These are phyloP conservation scores for Suhomyces ambrosiae DNA, from an alignment of 1,139 yeast species.

Conservation along the genomic window DNA sequence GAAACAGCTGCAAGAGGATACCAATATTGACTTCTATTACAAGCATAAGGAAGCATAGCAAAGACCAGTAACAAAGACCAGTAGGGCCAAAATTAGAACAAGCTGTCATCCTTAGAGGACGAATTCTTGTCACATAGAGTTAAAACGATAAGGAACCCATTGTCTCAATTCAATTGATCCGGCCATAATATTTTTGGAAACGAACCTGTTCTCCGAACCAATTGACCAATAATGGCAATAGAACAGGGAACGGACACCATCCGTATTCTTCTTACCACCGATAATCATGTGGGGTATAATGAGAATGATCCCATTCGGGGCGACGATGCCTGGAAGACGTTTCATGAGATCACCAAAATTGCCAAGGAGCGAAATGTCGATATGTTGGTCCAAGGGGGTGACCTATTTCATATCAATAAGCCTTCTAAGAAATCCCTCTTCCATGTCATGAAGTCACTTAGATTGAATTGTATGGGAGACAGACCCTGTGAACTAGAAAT, in stretches of 20 bases:
- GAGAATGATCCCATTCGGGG: slow-evolving; percentile 91
- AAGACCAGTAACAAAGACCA: too few species aligned
- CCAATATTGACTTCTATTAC: too few species aligned
- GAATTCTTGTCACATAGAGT: too few species aligned
- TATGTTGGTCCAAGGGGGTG: slow-evolving; percentile 91
- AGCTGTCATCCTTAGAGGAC: too few species aligned
- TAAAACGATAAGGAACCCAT: too few species aligned
- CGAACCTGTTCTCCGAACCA: too few species aligned
- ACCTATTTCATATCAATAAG: slow-evolving; percentile 84
- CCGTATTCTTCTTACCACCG: slow-evolving; percentile 82
- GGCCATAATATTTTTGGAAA: too few species aligned
- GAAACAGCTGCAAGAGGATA: too few species aligned
- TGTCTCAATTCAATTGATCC: too few species aligned
- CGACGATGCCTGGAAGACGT: slow-evolving; percentile 85
- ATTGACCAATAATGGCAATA: too few species aligned
- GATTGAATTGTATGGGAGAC: slow-evolving; percentile 80
- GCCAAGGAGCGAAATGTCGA: slow-evolving; percentile 82
- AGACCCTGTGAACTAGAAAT: slow-evolving; percentile 85
- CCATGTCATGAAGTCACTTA: slow-evolving; percentile 74
- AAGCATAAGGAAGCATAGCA: too few species aligned
- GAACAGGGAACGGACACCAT: slow-evolving; percentile 60
- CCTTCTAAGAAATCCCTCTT: slow-evolving; percentile 86
- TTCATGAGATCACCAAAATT: slow-evolving; percentile 75
- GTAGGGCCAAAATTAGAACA: too few species aligned
- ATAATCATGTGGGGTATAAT: slow-evolving; percentile 92